Conservation (phyloP, 306 rosid genomes). For the Cucumis melo region DNA sequence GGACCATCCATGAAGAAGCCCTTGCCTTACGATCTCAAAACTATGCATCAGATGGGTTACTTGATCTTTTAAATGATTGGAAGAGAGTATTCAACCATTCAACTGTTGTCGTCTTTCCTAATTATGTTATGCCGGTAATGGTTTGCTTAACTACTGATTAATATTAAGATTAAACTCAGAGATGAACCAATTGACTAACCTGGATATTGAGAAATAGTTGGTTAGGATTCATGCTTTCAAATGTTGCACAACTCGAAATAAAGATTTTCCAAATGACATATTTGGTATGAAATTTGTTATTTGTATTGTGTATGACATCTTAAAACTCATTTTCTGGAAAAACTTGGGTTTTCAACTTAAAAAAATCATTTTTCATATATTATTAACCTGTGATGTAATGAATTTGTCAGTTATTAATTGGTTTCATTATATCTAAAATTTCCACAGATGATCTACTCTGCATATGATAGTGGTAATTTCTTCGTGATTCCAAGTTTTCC, state of each 20-base stretch:
- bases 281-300: neutral
- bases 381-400: neutral
- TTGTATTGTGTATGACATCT: neutral
- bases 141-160: conserved; percentile 8
- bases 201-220: neutral
- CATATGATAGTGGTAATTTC: conserved; percentile 80
- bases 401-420: conserved; percentile 6
- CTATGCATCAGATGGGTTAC: conserved; percentile 34
- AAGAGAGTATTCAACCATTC: conserved; percentile 76
- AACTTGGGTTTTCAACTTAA: neutral
- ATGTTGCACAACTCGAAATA: neutral
- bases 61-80: conserved; percentile 79
- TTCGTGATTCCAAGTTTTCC: conserved; percentile 88
- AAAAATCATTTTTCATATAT: neutral
- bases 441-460: conserved; percentile 72
- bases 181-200: neutral
- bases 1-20: conserved; percentile 67
- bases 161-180: conserved; percentile 10
- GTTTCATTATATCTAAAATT: conserved; percentile 8
- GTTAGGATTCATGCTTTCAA: neutral
- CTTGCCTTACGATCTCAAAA: conserved; percentile 64
- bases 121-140: conserved; percentile 81
- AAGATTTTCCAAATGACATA: neutral
- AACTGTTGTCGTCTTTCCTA: conserved; percentile 85
- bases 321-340: neutral